These are phyloP conservation scores for Dichotomocladium elegans DNA, from an alignment of 371 early-diverging fungal species.

Conservation along the genomic window DNA sequence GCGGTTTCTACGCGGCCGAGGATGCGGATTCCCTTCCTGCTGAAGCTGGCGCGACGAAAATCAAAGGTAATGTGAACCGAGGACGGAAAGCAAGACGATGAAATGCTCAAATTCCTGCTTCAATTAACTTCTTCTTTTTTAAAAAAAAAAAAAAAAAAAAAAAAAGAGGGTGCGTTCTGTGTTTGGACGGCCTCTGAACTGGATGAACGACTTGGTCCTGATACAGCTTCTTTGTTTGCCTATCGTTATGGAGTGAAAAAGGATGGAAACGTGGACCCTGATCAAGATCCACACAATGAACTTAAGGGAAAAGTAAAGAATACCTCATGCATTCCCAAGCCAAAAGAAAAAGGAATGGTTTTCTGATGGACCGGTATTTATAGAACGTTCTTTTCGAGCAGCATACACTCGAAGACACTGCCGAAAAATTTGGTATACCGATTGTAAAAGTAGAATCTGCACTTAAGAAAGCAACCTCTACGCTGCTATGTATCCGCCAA, in stretches of 20 bases:
- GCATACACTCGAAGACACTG: slow-evolving; percentile 40
- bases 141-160: neutral
- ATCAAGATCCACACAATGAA: slow-evolving; percentile 63
- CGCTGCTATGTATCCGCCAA: neutral
- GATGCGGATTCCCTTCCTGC: slow-evolving; percentile 67
- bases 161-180: slow-evolving; percentile 65
- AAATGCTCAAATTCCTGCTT: too few species aligned
- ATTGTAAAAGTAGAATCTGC: slow-evolving; percentile 16
- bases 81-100: too few species aligned
- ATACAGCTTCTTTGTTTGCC: slow-evolving; percentile 34
- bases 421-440: slow-evolving; percentile 25
- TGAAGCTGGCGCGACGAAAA: slow-evolving; percentile 24
- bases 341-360: neutral
- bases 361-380: neutral
- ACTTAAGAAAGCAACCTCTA: neutral
- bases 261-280: slow-evolving; percentile 55
- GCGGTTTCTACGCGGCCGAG: slow-evolving; percentile 70
- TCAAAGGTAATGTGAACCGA: slow-evolving; percentile 36
- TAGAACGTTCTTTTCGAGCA: slow-evolving; percentile 56
- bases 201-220: slow-evolving; percentile 27
- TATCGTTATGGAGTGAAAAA: slow-evolving; percentile 47
- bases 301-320: slow-evolving; percentile 51
- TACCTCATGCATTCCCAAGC: neutral
- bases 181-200: slow-evolving; percentile 61
- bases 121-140: neutral